These are phyloP conservation scores for Lasiodiplodia sp. DNA, from an alignment of 2,329 filamentous ascomycete genomes.

Conservation along the genomic window DNA sequence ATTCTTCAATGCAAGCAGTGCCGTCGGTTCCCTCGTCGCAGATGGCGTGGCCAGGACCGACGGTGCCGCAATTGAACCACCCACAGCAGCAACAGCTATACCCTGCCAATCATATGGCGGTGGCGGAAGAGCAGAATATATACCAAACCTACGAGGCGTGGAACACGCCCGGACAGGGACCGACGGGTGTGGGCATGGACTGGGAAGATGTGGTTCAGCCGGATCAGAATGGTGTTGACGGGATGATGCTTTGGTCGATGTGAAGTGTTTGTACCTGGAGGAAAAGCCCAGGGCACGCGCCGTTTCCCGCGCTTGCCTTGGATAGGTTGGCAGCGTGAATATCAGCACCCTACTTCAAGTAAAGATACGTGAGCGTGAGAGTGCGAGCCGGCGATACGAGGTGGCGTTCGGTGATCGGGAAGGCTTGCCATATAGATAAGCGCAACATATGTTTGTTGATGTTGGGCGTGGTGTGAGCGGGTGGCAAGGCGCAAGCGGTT, in stretches of 20 bases:
- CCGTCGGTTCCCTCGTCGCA: neutral
- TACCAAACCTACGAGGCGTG: slow-evolving; percentile 10
- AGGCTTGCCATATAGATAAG: neutral
- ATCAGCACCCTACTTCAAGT: too few species aligned
- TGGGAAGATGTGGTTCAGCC: slow-evolving; percentile 26
- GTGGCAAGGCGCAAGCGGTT: neutral
- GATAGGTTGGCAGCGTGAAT: too few species aligned
- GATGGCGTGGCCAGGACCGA: neutral
- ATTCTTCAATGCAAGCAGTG: neutral
- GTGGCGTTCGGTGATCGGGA: neutral
- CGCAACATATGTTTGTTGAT: neutral
- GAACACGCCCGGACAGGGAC: neutral
- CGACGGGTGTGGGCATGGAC: neutral
- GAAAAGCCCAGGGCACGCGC: neutral
- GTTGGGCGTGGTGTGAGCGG: neutral
- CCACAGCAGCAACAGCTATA: slow-evolving; percentile 10
- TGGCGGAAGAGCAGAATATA: neutral
- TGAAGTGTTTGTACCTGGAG: neutral
- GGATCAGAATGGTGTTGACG: slow-evolving; percentile 26
- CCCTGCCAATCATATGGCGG: neutral
- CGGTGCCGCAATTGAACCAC: neutral
- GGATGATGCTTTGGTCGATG: slow-evolving; percentile 30
- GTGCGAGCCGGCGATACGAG: neutral
- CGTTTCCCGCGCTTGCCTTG: too few species aligned
- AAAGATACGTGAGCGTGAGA: too few species aligned